These are phyloP conservation scores for Endothia cerciana DNA, from an alignment of 2,329 filamentous ascomycete genomes.

Conservation along the genomic window DNA sequence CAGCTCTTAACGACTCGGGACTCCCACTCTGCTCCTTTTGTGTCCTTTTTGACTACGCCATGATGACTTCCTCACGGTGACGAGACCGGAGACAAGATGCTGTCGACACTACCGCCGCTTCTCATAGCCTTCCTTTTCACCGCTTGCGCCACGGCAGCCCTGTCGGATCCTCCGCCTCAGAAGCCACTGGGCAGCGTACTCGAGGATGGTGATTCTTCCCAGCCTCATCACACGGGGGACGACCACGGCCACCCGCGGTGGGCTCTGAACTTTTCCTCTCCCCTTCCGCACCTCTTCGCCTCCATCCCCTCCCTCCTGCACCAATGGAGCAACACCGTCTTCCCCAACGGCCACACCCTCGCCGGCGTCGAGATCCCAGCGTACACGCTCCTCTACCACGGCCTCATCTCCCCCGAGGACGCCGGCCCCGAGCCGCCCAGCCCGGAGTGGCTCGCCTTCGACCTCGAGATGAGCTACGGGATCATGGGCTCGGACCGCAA, in stretches of 20 bases:
- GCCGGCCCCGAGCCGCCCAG: constrained; percentile 44
- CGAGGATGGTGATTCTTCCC: neutral
- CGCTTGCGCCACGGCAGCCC: neutral
- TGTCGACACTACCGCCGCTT: neutral
- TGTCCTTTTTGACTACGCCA: neutral
- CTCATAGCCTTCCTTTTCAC: neutral
- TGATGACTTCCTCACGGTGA: neutral
- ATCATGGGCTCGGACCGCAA: constrained; percentile 51
- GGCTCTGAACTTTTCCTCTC: constrained; percentile 51
- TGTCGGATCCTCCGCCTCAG: neutral
- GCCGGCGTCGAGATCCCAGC: constrained; percentile 50
- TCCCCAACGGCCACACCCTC: constrained; percentile 53
- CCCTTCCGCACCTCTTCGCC: constrained; percentile 53
- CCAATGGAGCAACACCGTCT: constrained; percentile 56
- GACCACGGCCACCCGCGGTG: constrained; percentile 26
- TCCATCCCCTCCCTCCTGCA: constrained; percentile 51
- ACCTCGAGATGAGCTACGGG: constrained; percentile 57
- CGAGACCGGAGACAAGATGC: neutral
- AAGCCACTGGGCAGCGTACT: neutral
- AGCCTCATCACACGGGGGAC: too few species aligned
- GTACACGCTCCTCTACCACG: constrained; percentile 54
- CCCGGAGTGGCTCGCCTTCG: constrained; percentile 57
- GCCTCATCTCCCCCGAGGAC: constrained; percentile 41
- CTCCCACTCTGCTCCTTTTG: neutral
- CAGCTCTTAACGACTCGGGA: neutral